Evolutionary conservation across 805 yeast genomes (phyloP).

Genomic region (Wickerhamomyces sydowiorum): DNA sequence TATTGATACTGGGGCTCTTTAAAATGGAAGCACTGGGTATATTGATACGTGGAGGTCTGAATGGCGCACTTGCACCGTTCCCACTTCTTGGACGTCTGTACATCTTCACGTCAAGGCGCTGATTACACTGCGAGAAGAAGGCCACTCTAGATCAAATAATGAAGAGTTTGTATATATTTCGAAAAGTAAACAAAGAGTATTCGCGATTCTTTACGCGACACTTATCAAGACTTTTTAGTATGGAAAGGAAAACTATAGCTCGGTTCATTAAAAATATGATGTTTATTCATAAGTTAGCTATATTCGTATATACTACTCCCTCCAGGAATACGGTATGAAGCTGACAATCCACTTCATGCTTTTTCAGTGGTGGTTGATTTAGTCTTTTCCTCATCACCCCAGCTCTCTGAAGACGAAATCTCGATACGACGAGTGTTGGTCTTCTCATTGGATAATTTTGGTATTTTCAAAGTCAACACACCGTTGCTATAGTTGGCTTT

Average conservation of each 20-base stretch:
- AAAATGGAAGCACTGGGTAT: background rate
- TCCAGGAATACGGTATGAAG: no score
- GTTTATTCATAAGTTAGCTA: no score
- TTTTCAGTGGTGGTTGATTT: background rate
- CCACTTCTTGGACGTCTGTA: constrained; percentile 7
- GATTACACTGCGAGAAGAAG: no score
- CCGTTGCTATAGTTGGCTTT: constrained; percentile 42
- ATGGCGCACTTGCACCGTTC: constrained; percentile 5
- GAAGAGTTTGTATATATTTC: background rate
- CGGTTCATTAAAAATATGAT: no score
- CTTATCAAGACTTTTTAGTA: no score
- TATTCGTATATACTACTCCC: no score
- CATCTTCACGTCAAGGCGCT: constrained; percentile 2
- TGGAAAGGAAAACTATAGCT: no score
- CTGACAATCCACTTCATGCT: background rate
- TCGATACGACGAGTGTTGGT: constrained; percentile 23
- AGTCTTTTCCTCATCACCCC: constrained; percentile 3
- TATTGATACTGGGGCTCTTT: background rate
- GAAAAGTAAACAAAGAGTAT: background rate
- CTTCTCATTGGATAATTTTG: constrained; percentile 28
- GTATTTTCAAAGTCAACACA: constrained; percentile 35
- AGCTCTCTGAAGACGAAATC: constrained; percentile 23
- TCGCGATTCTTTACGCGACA: background rate
- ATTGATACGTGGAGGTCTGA: constrained; percentile 14
- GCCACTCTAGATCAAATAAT: no score